These are phyloP conservation scores for Paramecium sexaurelia DNA, from an alignment of 73 alveolate species.

Conservation along the genomic window DNA sequence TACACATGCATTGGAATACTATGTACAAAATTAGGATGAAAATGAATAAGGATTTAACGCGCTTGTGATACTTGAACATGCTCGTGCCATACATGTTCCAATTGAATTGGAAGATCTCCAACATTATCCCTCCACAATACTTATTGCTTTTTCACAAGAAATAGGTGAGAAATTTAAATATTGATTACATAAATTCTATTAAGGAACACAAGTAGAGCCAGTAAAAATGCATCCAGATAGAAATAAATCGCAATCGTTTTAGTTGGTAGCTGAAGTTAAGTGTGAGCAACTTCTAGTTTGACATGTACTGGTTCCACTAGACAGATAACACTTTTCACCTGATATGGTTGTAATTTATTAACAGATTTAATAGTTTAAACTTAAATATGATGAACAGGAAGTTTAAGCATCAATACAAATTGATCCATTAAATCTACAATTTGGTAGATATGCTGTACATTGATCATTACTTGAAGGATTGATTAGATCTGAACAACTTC, in stretches of 20 bases:
- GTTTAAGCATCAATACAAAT: constrained; percentile 7
- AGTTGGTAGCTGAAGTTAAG: neutral
- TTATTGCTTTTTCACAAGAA: constrained; percentile 5
- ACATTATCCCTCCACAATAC: neutral
- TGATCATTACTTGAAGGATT: neutral
- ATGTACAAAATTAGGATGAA: neutral
- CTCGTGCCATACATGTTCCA: neutral
- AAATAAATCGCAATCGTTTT: neutral
- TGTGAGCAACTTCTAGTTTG: neutral
- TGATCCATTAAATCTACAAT: constrained; percentile 36
- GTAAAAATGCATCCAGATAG: neutral
- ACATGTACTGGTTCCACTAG: neutral
- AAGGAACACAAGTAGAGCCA: neutral
- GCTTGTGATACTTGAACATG: neutral
- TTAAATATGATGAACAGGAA: neutral
- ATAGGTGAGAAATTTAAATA: neutral
- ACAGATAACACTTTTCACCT: neutral
- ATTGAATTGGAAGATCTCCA: neutral
- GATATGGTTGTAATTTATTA: neutral
- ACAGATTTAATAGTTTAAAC: neutral
- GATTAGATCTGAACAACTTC: constrained; percentile 25
- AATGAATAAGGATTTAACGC: neutral
- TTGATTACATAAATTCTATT: neutral
- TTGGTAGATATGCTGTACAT: constrained; percentile 15
- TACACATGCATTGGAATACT: neutral